Evolutionary conservation across 2,329 filamentous ascomycete genomes (phyloP), one percentile per base, ranked within the genome.

Genomic region (Lachnellula cervina): DNA sequence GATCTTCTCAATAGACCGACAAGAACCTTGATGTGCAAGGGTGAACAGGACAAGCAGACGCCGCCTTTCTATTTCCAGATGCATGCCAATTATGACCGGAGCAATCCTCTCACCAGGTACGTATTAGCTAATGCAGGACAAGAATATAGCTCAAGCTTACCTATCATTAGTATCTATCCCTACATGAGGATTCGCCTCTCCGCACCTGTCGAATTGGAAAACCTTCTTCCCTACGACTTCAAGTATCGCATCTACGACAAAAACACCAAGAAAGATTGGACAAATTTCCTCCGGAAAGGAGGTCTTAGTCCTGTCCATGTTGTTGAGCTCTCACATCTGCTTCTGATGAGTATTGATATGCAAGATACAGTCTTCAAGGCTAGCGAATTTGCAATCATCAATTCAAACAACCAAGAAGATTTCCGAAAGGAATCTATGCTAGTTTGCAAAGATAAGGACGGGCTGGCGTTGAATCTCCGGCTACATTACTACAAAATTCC

Each of bases 161-260:
- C 42, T 44, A 21, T 19, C 16, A 17, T 8, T 56, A 88, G 86
- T 55, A 82, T 87, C 59, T 99, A 99, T 69, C 94, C 94, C 0
- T 94, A 94, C 71, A 97, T 99, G 94, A 86, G 85, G 57, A 80
- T 99, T 62, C 89, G 92, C 63, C 81, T 99, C 2, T 96, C 90
- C 23, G 93, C 94, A 0, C 94, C 95, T 0, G 84, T 99, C 14
- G 93, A 96, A 49, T 80, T 99, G 4, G 93, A 99, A 71, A 99
- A 99, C 63, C 76, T 99, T 44, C 75, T 99, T 38, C 94, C 94
- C 0, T 97, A 94, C 69, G 94, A 99, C 72, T 99, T 99, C 83
- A 97, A 99, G 73, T 99, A 99, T 71, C 86, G 93, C 54, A 97
- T 99, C 54, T 99, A 97, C 68, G 94, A 99, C 76, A 97, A 95